Base-by-base conservation (phyloP, 2,329 filamentous ascomycete species). In the Calonectria pseudoturangicola region DNA sequence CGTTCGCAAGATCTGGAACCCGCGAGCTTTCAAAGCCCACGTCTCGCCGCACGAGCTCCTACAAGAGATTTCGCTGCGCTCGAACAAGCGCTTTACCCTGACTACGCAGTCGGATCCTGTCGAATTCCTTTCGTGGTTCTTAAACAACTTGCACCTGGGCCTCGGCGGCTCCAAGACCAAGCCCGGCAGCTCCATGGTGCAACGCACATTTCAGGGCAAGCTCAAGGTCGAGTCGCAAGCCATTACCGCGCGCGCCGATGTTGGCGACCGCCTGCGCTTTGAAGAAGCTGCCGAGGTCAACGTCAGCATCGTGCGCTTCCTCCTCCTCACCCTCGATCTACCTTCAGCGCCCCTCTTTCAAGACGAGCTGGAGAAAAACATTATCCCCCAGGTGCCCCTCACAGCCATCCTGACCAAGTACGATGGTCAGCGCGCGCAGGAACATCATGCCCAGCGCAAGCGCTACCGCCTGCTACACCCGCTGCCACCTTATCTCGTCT, bases 1-100 rank as follows among this genome's bases (percentile, higher is more conserved):
- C 25, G 92, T 98, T 73, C 94, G 97, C 82, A 99, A 99, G 86
- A 95, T 99, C 77, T 99, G 97, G 97, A 99, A 99, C 83, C 93
- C 96, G 2, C 93, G 94, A 78, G 96, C 97, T 12, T 99, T 99
- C 89, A 97, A 98, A 84, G 93, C 93, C 5, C 97, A 99, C 84
- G 97, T 99, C 66, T 98, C 96, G 12, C 97, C 97, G 0, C 97
- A 99, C 87, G 97, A 99, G 85, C 90, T 99, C 36, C 92, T 99
- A 1, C 97, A 99, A 85, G 96, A 98, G 83, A 94, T 99, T 75
- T 94, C 96, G 1, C 88, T 98, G 50, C 93, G 93, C 62, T 98
- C 96, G 39, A 96, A 93, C 78, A 98, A 98, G 85, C 95, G 94
- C 74, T 99, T 98, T 86, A 97, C 93, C 6, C 89, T 98, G 62